Conservation (phyloP, 2,329 filamentous ascomycete genomes). For the Elsinoe australis region DNA sequence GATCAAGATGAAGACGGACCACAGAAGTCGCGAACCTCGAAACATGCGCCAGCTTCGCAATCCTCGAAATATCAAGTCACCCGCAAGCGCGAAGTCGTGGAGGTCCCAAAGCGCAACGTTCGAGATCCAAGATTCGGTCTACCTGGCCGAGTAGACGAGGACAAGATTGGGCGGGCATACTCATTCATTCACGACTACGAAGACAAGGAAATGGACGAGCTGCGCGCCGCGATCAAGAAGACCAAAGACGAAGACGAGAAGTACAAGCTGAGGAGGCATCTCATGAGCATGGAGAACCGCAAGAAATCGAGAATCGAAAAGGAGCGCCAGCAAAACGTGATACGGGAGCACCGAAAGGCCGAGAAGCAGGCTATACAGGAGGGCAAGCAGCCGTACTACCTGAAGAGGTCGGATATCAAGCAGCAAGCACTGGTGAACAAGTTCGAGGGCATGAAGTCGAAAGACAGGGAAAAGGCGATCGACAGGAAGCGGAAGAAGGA, state of each 20-base stretch:
- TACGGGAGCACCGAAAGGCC: conserved; percentile 66
- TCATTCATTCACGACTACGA: conserved; percentile 83
- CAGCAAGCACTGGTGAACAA: conserved; percentile 71
- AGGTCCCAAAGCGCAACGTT: conserved; percentile 47
- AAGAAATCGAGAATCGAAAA: conserved; percentile 63
- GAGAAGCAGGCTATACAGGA: conserved; percentile 80
- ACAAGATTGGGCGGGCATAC: conserved; percentile 64
- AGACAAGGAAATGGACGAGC: conserved; percentile 68
- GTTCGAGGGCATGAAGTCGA: conserved; percentile 75
- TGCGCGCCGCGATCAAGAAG: conserved; percentile 60
- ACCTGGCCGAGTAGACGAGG: conserved; percentile 40
- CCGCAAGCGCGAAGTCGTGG: conserved; percentile 67
- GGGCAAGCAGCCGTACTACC: conserved; percentile 86
- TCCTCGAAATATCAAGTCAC: conserved; percentile 78
- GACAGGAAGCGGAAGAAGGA: conserved; percentile 87
- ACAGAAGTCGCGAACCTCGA: conserved; percentile 53
- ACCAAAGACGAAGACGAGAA: conserved; percentile 58
- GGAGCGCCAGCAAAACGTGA: conserved; percentile 60
- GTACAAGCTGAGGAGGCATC: conserved; percentile 61
- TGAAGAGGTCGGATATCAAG: conserved; percentile 87
- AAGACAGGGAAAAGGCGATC: conserved; percentile 74
- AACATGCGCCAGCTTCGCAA: conserved; percentile 81
- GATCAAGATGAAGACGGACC: conserved; percentile 30
- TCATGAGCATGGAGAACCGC: conserved; percentile 71
- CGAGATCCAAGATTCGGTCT: conserved; percentile 83